Percentiles rank a stretch among this genome's conserved stretches.
These are phyloP conservation scores for Apiotrichum mycotoxinovorans DNA, from an alignment of 1,284 basidiomycete genomes.

Conservation along the genomic window DNA sequence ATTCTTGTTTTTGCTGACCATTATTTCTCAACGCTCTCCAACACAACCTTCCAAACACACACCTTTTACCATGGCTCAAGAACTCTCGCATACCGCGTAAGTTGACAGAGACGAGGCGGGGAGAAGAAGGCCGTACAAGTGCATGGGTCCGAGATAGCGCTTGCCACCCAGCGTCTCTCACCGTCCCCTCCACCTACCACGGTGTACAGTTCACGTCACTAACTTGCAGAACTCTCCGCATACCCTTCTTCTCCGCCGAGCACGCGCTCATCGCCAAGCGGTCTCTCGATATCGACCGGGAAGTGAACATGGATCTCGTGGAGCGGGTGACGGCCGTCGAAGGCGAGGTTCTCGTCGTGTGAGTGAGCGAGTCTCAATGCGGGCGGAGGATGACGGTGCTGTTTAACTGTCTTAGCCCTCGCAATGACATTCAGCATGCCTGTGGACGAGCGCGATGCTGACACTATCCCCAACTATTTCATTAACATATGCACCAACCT, in stretches of 20 bases:
- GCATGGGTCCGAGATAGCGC: background rate
- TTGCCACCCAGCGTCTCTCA: no score
- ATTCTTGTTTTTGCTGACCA: background rate
- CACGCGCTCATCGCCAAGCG: conserved; percentile 75
- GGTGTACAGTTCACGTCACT: no score
- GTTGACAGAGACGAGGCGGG: background rate
- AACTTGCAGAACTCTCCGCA: conserved; percentile 67
- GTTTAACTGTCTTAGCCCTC: background rate
- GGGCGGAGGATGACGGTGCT: background rate
- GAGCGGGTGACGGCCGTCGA: conserved; percentile 65
- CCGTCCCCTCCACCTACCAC: no score
- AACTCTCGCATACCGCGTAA: background rate
- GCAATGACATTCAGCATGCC: background rate
- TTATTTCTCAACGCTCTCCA: background rate
- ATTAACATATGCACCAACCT: no score
- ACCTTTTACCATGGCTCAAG: background rate
- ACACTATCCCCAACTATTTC: no score
- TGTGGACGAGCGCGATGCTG: no score
- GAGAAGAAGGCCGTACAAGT: background rate
- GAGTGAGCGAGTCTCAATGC: no score
- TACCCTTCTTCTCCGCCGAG: conserved; percentile 68
- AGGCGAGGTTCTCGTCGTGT: conserved; percentile 68
- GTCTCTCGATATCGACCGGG: conserved; percentile 77
- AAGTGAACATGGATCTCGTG: conserved; percentile 73
- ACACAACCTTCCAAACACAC: background rate